Conservation (phyloP, 805 yeast species). For the Lachancea kluyveri region DNA sequence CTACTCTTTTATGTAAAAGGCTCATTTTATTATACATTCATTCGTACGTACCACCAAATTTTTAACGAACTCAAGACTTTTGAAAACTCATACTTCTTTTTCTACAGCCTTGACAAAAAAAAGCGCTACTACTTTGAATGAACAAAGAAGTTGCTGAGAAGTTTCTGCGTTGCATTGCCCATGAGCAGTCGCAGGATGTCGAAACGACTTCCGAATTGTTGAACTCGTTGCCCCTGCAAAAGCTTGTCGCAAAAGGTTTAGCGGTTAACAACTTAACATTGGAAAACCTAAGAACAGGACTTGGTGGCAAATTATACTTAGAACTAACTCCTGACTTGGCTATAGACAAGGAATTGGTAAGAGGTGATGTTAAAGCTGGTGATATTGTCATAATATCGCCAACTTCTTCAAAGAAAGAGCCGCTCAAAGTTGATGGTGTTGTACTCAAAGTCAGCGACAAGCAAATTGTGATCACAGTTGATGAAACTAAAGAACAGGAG, state of each 20-base stretch:
- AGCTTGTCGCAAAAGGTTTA: conserved; percentile 62
- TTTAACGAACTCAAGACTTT: conserved; percentile 1
- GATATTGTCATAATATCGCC: conserved; percentile 64
- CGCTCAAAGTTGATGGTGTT: conserved; percentile 48
- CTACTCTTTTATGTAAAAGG: conserved; percentile 8
- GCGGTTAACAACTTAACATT: conserved; percentile 65
- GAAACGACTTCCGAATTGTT: conserved; percentile 41
- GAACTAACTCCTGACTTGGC: conserved; percentile 56
- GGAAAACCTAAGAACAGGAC: conserved; percentile 62
- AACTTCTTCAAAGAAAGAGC: conserved; percentile 21
- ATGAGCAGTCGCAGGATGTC: conserved; percentile 49
- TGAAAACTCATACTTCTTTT: too few relatives aligned
- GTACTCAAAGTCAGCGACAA: conserved; percentile 47
- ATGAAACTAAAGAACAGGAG: conserved; percentile 48
- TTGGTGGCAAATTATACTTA: conserved; percentile 56
- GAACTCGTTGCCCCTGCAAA: conserved; percentile 49
- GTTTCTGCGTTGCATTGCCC: conserved; percentile 36
- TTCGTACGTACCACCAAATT: conserved; percentile 2
- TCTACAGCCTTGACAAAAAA: background rate
- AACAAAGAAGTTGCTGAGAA: conserved; percentile 30
- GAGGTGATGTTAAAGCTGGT: conserved; percentile 60
- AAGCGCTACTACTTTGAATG: conserved; percentile 8
- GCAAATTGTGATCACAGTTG: conserved; percentile 52
- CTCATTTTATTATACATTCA: conserved; percentile 9
- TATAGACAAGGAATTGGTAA: conserved; percentile 31